Base-by-base conservation (phyloP, 2,329 filamentous ascomycete species). In the Colletotrichum falcatum region DNA sequence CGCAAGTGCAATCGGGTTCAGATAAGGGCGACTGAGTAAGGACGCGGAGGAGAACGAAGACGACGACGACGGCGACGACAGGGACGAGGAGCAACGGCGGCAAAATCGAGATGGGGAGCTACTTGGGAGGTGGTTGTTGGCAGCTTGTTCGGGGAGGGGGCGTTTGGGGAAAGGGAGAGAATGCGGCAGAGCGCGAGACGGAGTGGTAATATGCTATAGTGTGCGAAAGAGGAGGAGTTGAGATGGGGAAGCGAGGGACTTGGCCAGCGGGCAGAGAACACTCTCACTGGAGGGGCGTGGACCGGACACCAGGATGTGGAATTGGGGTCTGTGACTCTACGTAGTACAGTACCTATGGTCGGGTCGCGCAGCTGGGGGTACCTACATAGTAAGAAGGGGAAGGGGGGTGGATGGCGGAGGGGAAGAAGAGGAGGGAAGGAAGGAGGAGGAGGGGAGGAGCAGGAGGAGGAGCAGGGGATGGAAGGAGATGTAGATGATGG, bases 241-340 rank as follows among this genome's bases (percentile, higher is more conserved):
- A 66, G 63, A 70, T 63, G 68, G 64, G 64, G 64, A 68, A 71
- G 68, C 53, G 64, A 71, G 44, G 44, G 56, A 66, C 49, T 59
- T 64, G 42, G 54, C 54, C 54, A 37, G 60, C 53, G 65, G 48
- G 48, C 37, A 46, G 46, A 53, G 58, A 62, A 55, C 28, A 54
- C 49, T n/a, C n/a, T n/a, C n/a, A 33, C 49, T 58, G 63, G 55
- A 60, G 51, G 37, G 12, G 46, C 54, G 28, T 59, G 53, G 66
- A 59, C 61, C 46, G 55, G 66, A 61, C 48, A 54, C 33, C 48
- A 61, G 59, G 48, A 30, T 42, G 48, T 54, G 48, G 60, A 62
- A 62, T 62, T 54, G 60, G 60, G 60, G 60, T 62, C 60, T 51
- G 60, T 30, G 60, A 56, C 53, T 56, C 33, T 56, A n/a, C n/a